A percentile compares a stretch with the other conserved stretches of the same genome.
phyloP scores from a whole-genome alignment of 192 early-diverging fungal genomes.

The Coemansia sp. region DNA sequence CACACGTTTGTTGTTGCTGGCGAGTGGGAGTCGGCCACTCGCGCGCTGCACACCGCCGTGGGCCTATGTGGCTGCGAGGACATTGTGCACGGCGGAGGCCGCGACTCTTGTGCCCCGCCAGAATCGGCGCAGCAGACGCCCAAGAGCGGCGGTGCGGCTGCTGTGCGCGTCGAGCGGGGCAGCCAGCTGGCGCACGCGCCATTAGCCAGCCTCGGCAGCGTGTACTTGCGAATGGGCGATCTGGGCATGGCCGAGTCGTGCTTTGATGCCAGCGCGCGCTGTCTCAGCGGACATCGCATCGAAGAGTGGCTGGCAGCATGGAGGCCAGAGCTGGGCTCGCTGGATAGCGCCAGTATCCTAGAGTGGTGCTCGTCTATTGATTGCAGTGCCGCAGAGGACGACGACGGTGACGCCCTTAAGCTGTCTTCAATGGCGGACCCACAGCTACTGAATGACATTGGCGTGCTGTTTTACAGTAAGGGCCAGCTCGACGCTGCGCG shows the following conservation, averaged over 20 bases:
- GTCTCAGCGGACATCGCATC: constrained; percentile 32
- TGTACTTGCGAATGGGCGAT: constrained; percentile 54
- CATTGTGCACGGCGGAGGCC: constrained; percentile 37
- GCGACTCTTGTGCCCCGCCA: constrained; percentile 3
- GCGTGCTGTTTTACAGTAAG: constrained; percentile 39
- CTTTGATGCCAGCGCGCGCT: constrained; percentile 47
- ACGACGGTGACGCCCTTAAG: neutral
- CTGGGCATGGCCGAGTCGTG: constrained; percentile 53
- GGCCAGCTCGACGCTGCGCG: constrained; percentile 20
- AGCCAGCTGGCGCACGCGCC: constrained; percentile 47
- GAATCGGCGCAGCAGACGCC: constrained; percentile 14
- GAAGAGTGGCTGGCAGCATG: constrained; percentile 29
- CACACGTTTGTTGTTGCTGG: constrained; percentile 50
- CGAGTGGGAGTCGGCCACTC: constrained; percentile 56
- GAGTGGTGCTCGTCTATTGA: constrained; percentile 16
- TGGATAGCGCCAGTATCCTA: constrained; percentile 13
- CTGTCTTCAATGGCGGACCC: constrained; percentile 33
- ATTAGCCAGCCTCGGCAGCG: constrained; percentile 48
- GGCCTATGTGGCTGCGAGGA: constrained; percentile 53
- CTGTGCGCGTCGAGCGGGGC: constrained; percentile 25
- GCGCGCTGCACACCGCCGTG: constrained; percentile 52
- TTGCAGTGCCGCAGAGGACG: neutral
- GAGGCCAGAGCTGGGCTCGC: constrained; percentile 14
- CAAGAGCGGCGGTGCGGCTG: neutral
- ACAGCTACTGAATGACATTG: constrained; percentile 48